Evolutionary conservation across 805 yeast genomes (phyloP), one percentile per base, ranked within the genome.

Genomic region (Kodamaea laetipori): DNA sequence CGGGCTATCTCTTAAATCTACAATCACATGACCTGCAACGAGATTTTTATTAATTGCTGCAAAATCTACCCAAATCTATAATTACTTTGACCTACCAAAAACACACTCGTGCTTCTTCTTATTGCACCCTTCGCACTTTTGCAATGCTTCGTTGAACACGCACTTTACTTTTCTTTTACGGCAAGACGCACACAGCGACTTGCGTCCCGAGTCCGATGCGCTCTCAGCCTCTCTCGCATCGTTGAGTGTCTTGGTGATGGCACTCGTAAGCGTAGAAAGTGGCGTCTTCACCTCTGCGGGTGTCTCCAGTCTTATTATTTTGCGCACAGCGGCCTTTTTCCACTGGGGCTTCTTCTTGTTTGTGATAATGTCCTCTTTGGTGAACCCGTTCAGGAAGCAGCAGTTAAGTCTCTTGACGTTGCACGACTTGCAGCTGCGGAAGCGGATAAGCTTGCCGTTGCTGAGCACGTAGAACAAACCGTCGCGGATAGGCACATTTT

Each of bases 381-480:
- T 81, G 55, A 78, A 78, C 3, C 88, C 89, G 56, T 78, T 81
- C 26, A 84, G 75, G 54, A 82, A 82, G 27, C 67, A 58, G 55
- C 89, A 83, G 17, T 63, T 53, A 34, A 71, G 54, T 28, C 64
- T 63, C 50, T 75, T 76, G 38, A 58, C 50, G n/a, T 57, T 58
- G 54, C 87, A 83, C 9, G 82, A 78, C 26, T 73, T 64, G 56
- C 88, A 82, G 21, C 78, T 66, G 51, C 65, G 69, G 57, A 78
- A 80, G 47, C 77, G 73, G 42, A 82, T 69, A 38, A 70, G 56
- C 49, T 69, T 71, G 40, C 41, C 49, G 51, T 59, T 56, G 25
- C 57, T 52, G 12, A 58, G 43, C 13, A 60, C 55, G 45, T 55
- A 43, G 34, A 46, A 44, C 39, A 46, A 43, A 13, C 48, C 48